These are phyloP conservation scores for Arthrobotrys musiformis DNA, from an alignment of 2,329 filamentous ascomycete genomes.

Conservation along the genomic window DNA sequence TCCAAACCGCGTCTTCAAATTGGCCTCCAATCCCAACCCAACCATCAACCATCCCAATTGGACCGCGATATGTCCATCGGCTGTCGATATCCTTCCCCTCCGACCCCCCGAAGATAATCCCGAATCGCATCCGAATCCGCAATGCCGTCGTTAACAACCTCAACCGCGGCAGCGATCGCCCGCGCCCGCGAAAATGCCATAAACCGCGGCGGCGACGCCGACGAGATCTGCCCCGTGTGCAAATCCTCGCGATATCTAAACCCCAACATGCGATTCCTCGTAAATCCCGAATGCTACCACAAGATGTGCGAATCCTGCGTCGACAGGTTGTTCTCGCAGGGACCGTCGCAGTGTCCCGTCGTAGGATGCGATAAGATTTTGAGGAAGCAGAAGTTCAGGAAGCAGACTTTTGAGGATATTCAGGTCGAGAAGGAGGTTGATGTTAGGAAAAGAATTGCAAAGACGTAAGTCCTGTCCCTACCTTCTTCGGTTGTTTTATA, in stretches of 20 bases:
- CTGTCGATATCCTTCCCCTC: conserved; percentile 5
- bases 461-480: conserved; percentile 66
- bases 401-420: conserved; percentile 90
- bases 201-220: conserved; percentile 58
- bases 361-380: conserved; percentile 88
- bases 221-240: conserved; percentile 93
- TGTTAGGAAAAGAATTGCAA: conserved; percentile 80
- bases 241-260: conserved; percentile 97
- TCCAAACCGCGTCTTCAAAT: conserved; percentile 10
- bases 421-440: conserved; percentile 92
- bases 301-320: conserved; percentile 98
- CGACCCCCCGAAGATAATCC: neutral
- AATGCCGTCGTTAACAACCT: conserved; percentile 37
- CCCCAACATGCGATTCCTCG: conserved; percentile 89
- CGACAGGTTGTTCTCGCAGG: conserved; percentile 89
- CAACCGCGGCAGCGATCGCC: conserved; percentile 41
- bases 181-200: conserved; percentile 53
- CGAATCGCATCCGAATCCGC: neutral
- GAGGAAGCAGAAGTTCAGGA: conserved; percentile 83
- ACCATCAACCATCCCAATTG: neutral
- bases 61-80: conserved; percentile 19
- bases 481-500: neutral
- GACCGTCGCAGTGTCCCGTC: conserved; percentile 91
- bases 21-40: neutral
- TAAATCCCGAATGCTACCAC: conserved; percentile 99